Conservation (phyloP, 2,329 filamentous ascomycete genomes). For the Plenodomus lindquistii region DNA sequence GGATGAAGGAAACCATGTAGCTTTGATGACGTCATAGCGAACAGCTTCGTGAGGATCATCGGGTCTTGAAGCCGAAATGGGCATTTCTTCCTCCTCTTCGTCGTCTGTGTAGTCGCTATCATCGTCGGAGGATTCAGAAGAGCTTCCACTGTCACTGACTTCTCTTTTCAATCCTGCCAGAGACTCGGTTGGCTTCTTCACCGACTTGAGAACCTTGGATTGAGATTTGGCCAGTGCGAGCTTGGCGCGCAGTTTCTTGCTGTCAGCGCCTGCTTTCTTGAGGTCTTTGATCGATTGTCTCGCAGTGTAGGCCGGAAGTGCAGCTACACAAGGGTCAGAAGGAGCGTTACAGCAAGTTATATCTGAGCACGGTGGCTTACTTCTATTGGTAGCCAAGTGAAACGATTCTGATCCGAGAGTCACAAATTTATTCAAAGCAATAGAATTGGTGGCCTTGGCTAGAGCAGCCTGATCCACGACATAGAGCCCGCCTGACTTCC, state of each 20-base stretch:
- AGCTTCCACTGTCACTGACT: conserved; percentile 49
- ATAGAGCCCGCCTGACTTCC: conserved; percentile 46
- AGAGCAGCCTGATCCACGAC: conserved; percentile 48
- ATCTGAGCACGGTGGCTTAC: conserved; percentile 33
- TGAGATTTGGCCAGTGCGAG: conserved; percentile 30
- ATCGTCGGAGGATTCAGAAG: conserved; percentile 53
- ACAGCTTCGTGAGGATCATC: conserved; percentile 57
- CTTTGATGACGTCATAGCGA: conserved; percentile 63
- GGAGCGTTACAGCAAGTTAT: not conserved
- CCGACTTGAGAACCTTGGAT: conserved; percentile 20
- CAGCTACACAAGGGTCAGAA: conserved; percentile 37
- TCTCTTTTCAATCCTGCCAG: conserved; percentile 30
- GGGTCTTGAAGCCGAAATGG: conserved; percentile 57
- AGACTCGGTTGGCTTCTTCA: conserved; percentile 15
- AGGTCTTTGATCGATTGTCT: conserved; percentile 53
- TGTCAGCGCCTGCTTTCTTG: conserved; percentile 47
- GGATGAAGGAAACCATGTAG: conserved; percentile 62
- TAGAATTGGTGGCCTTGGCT: conserved; percentile 50
- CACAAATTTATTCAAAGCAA: conserved; percentile 49
- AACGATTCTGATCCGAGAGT: conserved; percentile 48
- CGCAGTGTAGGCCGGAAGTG: conserved; percentile 47
- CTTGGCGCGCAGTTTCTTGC: conserved; percentile 45
- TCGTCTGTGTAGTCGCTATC: conserved; percentile 59
- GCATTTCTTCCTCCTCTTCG: conserved; percentile 59
- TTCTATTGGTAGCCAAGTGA: conserved; percentile 51